phyloP scores from a whole-genome alignment of 495 filamentous ascomycete genomes.

The Xylaria palmicola region DNA sequence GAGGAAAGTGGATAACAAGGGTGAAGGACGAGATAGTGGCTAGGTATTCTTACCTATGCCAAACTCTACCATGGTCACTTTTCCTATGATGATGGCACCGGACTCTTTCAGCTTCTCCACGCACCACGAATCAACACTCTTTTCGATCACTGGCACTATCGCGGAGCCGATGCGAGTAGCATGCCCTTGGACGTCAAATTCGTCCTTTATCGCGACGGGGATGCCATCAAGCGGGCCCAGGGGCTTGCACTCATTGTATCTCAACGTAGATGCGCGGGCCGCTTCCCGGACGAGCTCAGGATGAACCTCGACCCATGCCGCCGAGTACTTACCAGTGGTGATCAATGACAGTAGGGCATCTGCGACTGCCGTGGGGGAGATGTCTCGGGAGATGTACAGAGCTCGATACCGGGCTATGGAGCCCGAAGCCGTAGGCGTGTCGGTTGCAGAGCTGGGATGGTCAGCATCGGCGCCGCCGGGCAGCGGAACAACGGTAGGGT shows the following conservation, averaged over 20 bases:
- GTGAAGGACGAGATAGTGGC: no score
- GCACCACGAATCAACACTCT: conserved; percentile 61
- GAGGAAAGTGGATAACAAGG: no score
- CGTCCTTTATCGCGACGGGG: conserved; percentile 74
- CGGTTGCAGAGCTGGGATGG: background rate
- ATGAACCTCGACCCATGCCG: conserved; percentile 63
- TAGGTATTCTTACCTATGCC: conserved; percentile 43
- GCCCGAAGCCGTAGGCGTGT: conserved; percentile 19
- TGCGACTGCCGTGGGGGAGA: conserved; percentile 67
- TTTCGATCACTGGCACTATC: conserved; percentile 37
- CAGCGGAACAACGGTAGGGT: conserved; percentile 73
- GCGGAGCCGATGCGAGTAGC: conserved; percentile 60
- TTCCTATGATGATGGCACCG: conserved; percentile 75
- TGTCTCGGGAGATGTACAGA: conserved; percentile 60
- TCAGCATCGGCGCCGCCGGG: conserved; percentile 24
- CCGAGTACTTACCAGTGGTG: conserved; percentile 55
- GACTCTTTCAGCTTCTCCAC: conserved; percentile 69
- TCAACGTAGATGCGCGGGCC: conserved; percentile 61
- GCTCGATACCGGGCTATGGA: conserved; percentile 68
- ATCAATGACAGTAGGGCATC: conserved; percentile 67
- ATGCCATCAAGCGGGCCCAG: conserved; percentile 74
- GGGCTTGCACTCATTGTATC: conserved; percentile 61
- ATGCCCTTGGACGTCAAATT: conserved; percentile 73
- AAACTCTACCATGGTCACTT: conserved; percentile 82
- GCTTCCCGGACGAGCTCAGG: conserved; percentile 58